Evolutionary conservation across 2,329 filamentous ascomycete species (phyloP).

Genomic region (Fusarium sororula): DNA sequence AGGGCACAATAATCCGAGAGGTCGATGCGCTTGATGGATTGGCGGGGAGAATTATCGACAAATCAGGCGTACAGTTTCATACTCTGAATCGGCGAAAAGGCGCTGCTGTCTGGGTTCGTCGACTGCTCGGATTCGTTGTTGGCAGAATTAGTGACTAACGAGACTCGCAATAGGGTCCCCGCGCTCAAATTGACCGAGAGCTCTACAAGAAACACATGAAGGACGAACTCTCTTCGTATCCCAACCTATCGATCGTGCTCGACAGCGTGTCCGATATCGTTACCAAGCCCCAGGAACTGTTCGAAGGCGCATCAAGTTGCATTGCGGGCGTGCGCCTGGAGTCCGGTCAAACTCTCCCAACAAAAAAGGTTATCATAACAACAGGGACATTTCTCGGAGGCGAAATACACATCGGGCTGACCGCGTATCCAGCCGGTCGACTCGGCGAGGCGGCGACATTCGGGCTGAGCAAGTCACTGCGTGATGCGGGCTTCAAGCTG

Average conservation of each 20-base stretch:
- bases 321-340: conserved; percentile 89
- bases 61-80: conserved; percentile 93
- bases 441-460: conserved; percentile 95
- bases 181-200: conserved; percentile 92
- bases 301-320: conserved; percentile 65
- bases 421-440: conserved; percentile 84
- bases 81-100: conserved; percentile 90
- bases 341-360: conserved; percentile 83
- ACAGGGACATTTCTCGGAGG: conserved; percentile 95
- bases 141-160: not conserved
- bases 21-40: conserved; percentile 94
- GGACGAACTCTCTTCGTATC: conserved; percentile 81
- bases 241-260: conserved; percentile 81
- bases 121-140: not conserved
- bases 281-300: conserved; percentile 54
- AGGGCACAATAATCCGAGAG: conserved; percentile 94
- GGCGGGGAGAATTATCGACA: conserved; percentile 88
- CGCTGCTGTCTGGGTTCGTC: conserved; percentile 83
- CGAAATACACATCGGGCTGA: conserved; percentile 93
- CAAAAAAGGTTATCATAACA: conserved; percentile 88
- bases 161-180: conserved; percentile 68
- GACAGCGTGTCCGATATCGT: conserved; percentile 95
- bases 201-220: conserved; percentile 93
- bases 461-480: conserved; percentile 89
- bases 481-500: conserved; percentile 86